A percentile compares a stretch with the other conserved stretches of the same genome.
These are phyloP conservation scores for Danielia oregonensis DNA, from an alignment of 805 yeast genomes.

Conservation along the genomic window DNA sequence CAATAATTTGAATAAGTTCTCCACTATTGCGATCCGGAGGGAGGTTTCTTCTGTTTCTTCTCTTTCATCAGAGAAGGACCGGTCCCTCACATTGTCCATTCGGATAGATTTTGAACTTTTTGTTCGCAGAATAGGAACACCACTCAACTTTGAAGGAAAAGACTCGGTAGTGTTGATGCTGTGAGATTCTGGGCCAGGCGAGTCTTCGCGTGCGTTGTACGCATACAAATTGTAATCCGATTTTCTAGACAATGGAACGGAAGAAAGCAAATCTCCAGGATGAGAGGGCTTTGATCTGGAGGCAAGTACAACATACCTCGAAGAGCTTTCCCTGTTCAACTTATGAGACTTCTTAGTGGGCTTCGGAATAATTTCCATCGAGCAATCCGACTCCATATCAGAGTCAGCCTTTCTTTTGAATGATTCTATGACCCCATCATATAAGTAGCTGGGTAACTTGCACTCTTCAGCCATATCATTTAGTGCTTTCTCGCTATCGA, in stretches of 20 bases:
- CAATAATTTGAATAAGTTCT: conserved; percentile 61
- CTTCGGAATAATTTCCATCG: conserved; percentile 13
- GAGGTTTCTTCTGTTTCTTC: conserved; percentile 73
- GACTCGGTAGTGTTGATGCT: not conserved
- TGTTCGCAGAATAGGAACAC: too few relatives aligned
- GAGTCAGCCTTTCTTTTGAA: conserved; percentile 17
- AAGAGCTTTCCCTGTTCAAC: conserved; percentile 14
- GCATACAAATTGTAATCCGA: conserved; percentile 15
- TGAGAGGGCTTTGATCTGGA: conserved; percentile 54
- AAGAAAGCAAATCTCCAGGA: conserved; percentile 84
- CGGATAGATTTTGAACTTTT: too few relatives aligned
- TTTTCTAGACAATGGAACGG: conserved; percentile 63
- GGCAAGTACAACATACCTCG: conserved; percentile 44
- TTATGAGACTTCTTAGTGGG: conserved; percentile 12
- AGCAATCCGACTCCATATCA: conserved; percentile 5
- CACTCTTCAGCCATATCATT: conserved; percentile 37
- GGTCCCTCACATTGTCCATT: conserved; percentile 1
- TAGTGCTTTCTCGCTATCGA: conserved; percentile 66
- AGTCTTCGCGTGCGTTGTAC: not conserved
- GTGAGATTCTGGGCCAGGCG: not conserved
- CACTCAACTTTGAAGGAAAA: too few relatives aligned
- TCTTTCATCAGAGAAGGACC: conserved; percentile 46
- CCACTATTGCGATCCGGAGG: conserved; percentile 60
- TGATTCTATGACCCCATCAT: conserved; percentile 51
- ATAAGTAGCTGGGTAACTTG: conserved; percentile 58